These are phyloP conservation scores for Akanthomyces uredinophilus DNA, from an alignment of 2,329 filamentous ascomycete genomes.

Conservation along the genomic window DNA sequence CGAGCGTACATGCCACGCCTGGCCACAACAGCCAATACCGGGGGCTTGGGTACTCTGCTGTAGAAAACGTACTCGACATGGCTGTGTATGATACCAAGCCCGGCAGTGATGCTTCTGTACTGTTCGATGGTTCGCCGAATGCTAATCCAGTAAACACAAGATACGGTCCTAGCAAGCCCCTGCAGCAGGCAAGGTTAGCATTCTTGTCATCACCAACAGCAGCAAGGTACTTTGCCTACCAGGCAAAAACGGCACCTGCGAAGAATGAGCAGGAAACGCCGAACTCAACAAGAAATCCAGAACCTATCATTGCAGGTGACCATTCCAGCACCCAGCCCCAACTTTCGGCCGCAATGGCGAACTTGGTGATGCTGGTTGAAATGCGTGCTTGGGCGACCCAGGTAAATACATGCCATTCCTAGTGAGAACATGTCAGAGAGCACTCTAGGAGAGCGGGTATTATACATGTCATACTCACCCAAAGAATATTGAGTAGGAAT, in stretches of 20 bases:
- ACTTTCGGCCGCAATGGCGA: conserved; percentile 11
- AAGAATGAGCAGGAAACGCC: conserved; percentile 9
- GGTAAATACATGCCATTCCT: conserved; percentile 13
- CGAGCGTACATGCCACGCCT: conserved; percentile 6
- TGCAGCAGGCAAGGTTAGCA: neutral
- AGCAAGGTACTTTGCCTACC: neutral
- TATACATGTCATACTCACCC: neutral
- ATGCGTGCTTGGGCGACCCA: conserved; percentile 7
- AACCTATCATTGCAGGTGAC: conserved; percentile 13
- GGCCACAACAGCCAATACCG: conserved; percentile 13
- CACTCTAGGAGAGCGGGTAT: too few relatives aligned
- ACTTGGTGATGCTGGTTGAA: neutral
- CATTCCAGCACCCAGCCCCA: conserved; percentile 15
- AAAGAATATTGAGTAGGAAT: conserved; percentile 7
- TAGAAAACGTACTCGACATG: conserved; percentile 1
- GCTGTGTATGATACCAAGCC: conserved; percentile 1
- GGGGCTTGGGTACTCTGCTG: conserved; percentile 7
- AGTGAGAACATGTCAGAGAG: neutral
- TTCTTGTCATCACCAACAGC: neutral
- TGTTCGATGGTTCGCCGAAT: neutral
- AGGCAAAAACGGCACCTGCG: neutral
- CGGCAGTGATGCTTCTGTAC: neutral
- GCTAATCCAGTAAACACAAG: neutral
- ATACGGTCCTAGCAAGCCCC: conserved; percentile 7
- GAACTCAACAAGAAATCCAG: conserved; percentile 8